phyloP scores from a whole-genome alignment of 768 basidiomycete genomes.

The Russula olivacea region DNA sequence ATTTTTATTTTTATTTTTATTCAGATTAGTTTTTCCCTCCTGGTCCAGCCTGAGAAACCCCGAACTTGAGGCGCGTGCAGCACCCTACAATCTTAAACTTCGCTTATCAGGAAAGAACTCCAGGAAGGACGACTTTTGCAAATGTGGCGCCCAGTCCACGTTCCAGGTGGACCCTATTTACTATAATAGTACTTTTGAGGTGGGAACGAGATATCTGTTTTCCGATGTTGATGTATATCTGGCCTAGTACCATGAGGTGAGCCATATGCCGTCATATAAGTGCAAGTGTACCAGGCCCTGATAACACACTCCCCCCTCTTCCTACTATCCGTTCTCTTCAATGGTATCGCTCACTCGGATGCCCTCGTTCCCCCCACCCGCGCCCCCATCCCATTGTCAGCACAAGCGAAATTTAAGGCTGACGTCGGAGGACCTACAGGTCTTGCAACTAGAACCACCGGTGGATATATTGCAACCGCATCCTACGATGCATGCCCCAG shows the following conservation, averaged over 20 bases:
- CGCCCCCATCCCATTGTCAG: background rate
- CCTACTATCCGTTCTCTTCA: background rate
- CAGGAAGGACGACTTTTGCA: background rate
- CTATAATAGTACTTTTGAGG: background rate
- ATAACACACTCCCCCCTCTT: background rate
- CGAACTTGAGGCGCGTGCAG: background rate
- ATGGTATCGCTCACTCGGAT: background rate
- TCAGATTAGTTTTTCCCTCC: background rate
- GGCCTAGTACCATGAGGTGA: background rate
- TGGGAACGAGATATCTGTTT: background rate
- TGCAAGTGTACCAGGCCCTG: background rate
- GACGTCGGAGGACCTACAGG: background rate
- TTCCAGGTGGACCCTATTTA: background rate
- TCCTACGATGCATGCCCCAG: background rate
- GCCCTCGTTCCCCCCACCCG: constrained; percentile 6
- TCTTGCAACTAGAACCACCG: background rate
- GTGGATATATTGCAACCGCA: background rate
- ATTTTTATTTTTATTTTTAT: too few species aligned
- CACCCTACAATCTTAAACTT: background rate
- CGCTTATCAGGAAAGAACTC: background rate
- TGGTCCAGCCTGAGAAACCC: background rate
- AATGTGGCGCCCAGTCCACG: background rate
- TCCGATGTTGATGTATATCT: background rate
- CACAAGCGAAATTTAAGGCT: background rate
- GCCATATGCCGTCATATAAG: constrained; percentile 5